Percentiles rank a stretch among this genome's conserved stretches.
phyloP scores from a whole-genome alignment of 163 green algal species.

The Prototheca wickerhamii region DNA sequence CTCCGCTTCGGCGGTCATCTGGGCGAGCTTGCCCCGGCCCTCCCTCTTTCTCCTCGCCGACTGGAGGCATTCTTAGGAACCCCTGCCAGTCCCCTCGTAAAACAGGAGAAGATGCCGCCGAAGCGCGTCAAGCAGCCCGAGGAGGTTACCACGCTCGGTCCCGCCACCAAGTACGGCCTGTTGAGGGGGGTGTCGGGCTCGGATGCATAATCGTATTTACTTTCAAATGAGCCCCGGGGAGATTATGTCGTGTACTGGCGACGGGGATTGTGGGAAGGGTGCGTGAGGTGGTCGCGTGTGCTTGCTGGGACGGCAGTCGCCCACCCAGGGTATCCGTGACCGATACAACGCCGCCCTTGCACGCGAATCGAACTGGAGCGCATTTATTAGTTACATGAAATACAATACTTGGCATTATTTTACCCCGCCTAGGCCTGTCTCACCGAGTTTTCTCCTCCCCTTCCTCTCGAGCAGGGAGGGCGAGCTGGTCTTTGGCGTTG shows the following conservation, averaged over 20 bases:
- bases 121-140: conserved; percentile 24
- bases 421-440: neutral
- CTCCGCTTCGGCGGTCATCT: neutral
- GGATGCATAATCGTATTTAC: neutral
- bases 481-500: conserved; percentile 96
- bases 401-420: neutral
- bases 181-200: neutral
- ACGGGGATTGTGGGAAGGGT: too few species aligned
- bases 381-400: neutral
- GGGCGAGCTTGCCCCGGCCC: neutral
- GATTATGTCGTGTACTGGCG: too few species aligned
- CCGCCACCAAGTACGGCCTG: conserved; percentile 39
- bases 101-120: conserved; percentile 16
- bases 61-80: conserved; percentile 12
- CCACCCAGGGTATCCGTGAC: too few species aligned
- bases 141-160: conserved; percentile 74
- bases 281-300: too few species aligned
- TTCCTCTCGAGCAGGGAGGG: conserved; percentile 89
- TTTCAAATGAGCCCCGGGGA: too few species aligned
- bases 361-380: neutral
- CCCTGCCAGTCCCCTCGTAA: neutral
- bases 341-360: too few species aligned
- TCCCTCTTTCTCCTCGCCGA: conserved; percentile 10
- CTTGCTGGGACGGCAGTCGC: too few species aligned
- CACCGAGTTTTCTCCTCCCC: neutral